Conservation (phyloP, 176 grass and related monocot genomes). For the Luzula sylvatica region DNA sequence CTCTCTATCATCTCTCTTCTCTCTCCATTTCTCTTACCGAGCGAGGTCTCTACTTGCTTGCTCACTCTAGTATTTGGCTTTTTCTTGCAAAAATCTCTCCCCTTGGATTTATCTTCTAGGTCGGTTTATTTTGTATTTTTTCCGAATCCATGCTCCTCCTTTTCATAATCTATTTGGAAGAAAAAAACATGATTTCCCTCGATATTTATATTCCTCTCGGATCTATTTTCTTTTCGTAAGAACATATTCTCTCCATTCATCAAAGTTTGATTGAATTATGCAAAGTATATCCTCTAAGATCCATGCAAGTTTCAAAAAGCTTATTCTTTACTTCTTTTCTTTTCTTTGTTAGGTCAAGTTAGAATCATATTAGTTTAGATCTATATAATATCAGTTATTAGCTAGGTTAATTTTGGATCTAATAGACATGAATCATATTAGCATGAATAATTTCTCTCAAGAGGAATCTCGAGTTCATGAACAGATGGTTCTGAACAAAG, state of each 20-base stretch:
- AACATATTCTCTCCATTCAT: neutral
- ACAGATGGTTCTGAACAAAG: constrained; percentile 39
- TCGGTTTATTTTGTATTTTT: neutral
- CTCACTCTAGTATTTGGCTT: constrained; percentile 6
- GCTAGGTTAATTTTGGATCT: constrained; percentile 3
- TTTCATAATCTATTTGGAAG: neutral
- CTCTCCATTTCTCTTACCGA: constrained; percentile 27
- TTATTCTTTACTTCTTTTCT: constrained; percentile 10
- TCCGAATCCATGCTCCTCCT: neutral
- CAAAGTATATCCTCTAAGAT: constrained; percentile 27
- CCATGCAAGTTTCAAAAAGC: constrained; percentile 6
- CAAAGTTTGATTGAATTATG: neutral
- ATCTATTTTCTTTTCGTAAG: neutral
- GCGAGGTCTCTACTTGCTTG: constrained; percentile 12
- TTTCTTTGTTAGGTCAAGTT: constrained; percentile 13
- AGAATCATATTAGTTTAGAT: constrained; percentile 1
- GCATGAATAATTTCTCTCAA: constrained; percentile 10
- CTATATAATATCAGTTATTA: constrained; percentile 15
- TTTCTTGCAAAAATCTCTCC: constrained; percentile 21
- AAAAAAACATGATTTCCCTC: neutral
- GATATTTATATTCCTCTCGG: neutral
- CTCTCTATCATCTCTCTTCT: constrained; percentile 12
- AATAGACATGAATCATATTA: constrained; percentile 9
- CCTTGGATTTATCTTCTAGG: constrained; percentile 15
- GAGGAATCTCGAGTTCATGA: neutral